phyloP scores from a whole-genome alignment of 1,284 basidiomycete genomes.

The Pterulicium gracile region DNA sequence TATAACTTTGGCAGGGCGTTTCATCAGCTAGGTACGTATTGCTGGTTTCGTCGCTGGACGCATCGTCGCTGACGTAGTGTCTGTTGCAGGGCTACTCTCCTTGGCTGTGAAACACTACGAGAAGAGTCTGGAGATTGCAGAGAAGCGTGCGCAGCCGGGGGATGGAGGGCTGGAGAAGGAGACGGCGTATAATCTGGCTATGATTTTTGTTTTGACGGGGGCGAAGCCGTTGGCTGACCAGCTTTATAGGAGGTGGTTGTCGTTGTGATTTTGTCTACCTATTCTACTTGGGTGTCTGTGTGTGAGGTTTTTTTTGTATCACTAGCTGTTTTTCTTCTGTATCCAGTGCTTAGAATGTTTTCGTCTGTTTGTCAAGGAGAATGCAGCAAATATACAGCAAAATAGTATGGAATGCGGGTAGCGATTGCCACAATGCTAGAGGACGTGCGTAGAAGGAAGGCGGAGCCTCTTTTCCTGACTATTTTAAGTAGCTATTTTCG shows the following conservation, averaged over 20 bases:
- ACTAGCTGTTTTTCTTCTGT: not conserved
- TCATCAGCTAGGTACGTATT: constrained; percentile 71
- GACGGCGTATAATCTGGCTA: constrained; percentile 81
- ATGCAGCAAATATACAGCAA: too few relatives aligned
- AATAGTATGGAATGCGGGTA: too few relatives aligned
- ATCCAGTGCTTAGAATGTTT: too few relatives aligned
- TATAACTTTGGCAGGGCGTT: constrained; percentile 89
- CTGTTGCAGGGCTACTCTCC: constrained; percentile 55
- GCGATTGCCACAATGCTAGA: too few relatives aligned
- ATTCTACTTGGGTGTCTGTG: not conserved
- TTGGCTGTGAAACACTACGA: constrained; percentile 82
- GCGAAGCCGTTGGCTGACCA: constrained; percentile 55
- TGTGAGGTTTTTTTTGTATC: not conserved
- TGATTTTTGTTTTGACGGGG: constrained; percentile 73
- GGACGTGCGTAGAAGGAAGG: too few relatives aligned
- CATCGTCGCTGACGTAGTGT: constrained; percentile 2
- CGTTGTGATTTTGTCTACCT: constrained; percentile 23
- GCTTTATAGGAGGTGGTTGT: constrained; percentile 61
- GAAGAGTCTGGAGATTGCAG: constrained; percentile 52
- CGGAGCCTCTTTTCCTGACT: too few relatives aligned
- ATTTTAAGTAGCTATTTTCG: too few relatives aligned
- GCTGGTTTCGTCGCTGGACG: not conserved
- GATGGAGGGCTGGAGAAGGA: constrained; percentile 49
- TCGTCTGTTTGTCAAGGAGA: too few relatives aligned
- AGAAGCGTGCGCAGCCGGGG: constrained; percentile 20